A percentile compares a stretch with the other conserved stretches of the same genome.
Conservation (phyloP, 106 monocot species). For the Gastrodia elata region DNA sequence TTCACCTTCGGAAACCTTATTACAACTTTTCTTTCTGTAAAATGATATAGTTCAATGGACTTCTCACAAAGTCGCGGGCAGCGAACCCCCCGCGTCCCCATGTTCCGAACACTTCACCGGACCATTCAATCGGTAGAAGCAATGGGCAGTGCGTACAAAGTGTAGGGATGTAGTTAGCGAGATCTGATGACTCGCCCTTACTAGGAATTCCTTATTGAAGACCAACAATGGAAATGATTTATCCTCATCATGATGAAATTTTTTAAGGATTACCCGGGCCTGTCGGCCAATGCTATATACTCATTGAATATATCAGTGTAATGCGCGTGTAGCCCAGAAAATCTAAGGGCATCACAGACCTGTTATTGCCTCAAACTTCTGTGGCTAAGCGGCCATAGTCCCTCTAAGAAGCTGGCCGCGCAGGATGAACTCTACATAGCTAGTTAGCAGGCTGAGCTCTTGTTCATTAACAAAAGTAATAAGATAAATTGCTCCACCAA, state of each 20-base stretch:
- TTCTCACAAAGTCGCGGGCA: too few relatives aligned
- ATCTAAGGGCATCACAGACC: conserved; percentile 87
- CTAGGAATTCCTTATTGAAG: conserved; percentile 18
- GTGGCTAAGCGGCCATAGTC: too few relatives aligned
- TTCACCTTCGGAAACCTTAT: too few relatives aligned
- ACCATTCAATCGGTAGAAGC: conserved; percentile 21
- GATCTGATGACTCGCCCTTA: conserved; percentile 15
- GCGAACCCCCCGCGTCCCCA: too few relatives aligned
- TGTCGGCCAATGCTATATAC: too few relatives aligned
- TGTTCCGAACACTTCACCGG: conserved; percentile 14
- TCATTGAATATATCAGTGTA: too few relatives aligned
- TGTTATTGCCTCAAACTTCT: conserved; percentile 78
- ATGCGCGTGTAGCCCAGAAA: conserved; percentile 75
- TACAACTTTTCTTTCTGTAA: too few relatives aligned
- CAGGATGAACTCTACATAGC: too few relatives aligned
- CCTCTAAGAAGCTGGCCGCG: too few relatives aligned
- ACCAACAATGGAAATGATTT: conserved; percentile 7
- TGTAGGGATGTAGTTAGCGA: conserved; percentile 14
- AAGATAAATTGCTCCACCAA: conserved; percentile 36
- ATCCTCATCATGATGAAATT: background rate
- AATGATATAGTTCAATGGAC: too few relatives aligned
- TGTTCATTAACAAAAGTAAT: conserved; percentile 34
- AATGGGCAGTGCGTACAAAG: conserved; percentile 17
- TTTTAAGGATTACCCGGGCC: too few relatives aligned
- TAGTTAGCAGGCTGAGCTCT: conserved; percentile 26